These are phyloP conservation scores for Cladosporium sp. DNA, from an alignment of 2,329 filamentous ascomycete species.

Conservation along the genomic window DNA sequence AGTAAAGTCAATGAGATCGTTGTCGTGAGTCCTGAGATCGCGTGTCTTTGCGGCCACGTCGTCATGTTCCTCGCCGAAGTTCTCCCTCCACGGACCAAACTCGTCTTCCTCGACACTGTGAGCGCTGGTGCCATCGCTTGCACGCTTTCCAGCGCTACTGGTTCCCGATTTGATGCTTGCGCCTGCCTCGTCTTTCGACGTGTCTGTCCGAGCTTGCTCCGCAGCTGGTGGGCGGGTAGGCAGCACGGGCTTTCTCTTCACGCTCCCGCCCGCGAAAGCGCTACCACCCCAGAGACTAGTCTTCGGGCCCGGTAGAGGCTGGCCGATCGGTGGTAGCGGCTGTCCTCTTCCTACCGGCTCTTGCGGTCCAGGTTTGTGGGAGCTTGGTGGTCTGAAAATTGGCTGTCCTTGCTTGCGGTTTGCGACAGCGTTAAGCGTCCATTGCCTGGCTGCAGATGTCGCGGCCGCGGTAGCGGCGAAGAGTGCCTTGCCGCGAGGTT, in stretches of 20 bases:
- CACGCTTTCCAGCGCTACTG: neutral
- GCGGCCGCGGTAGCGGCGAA: slow-evolving; percentile 29
- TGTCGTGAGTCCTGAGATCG: neutral
- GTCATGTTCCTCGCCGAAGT: slow-evolving; percentile 7
- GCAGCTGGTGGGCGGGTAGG: slow-evolving; percentile 4
- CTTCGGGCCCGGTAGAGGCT: slow-evolving; percentile 56
- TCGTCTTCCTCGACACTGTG: slow-evolving; percentile 16
- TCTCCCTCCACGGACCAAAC: slow-evolving; percentile 23
- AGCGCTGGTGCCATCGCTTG: neutral
- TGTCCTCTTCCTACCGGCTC: slow-evolving; percentile 76
- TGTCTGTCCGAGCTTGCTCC: neutral
- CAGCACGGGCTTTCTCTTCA: slow-evolving; percentile 24
- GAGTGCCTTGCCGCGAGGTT: slow-evolving; percentile 20
- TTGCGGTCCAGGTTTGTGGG: slow-evolving; percentile 31
- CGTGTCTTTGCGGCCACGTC: neutral
- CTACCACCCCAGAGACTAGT: slow-evolving; percentile 15
- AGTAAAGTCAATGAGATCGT: neutral
- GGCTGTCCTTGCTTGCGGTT: slow-evolving; percentile 15
- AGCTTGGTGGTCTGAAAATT: neutral
- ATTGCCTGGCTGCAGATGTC: slow-evolving; percentile 26
- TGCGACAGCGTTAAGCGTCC: slow-evolving; percentile 26
- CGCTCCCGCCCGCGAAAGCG: slow-evolving; percentile 4
- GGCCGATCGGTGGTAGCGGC: slow-evolving; percentile 74
- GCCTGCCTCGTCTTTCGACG: neutral
- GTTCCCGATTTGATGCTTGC: neutral